phyloP scores from a whole-genome alignment of 352 stramenopile species.

The Pythium vanterpoolii region DNA sequence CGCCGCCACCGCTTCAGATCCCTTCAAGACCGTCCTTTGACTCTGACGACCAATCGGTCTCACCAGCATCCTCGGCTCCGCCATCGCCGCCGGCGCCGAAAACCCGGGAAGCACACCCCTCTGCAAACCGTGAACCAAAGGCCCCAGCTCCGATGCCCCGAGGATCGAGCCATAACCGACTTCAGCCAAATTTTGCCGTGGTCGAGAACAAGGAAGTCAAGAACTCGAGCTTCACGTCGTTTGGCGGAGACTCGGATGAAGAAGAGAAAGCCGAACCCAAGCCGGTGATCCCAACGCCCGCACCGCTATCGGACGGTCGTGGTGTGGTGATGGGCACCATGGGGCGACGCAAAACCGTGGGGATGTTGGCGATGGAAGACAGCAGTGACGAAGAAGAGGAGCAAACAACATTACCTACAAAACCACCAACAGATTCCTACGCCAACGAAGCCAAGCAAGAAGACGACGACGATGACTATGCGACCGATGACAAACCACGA shows the following conservation, averaged over 20 bases:
- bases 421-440: conserved; percentile 39
- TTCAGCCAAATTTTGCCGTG: conserved; percentile 73
- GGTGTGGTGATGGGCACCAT: conserved; percentile 60
- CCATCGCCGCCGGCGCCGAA: conserved; percentile 27
- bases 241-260: conserved; percentile 78
- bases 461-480: conserved; percentile 34
- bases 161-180: conserved; percentile 1
- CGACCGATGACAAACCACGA: conserved; percentile 21
- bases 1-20: conserved; percentile 13
- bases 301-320: conserved; percentile 32
- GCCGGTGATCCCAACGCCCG: conserved; percentile 34
- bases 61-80: conserved; percentile 17
- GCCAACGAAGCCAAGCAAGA: conserved; percentile 35
- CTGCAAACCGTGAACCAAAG: conserved; percentile 21
- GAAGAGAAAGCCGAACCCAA: conserved; percentile 72
- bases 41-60: conserved; percentile 17
- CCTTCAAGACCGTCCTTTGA: conserved; percentile 10
- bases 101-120: conserved; percentile 14
- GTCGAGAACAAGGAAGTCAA: conserved; percentile 55
- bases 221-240: conserved; percentile 81
- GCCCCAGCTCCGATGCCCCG: neutral
- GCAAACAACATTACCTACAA: conserved; percentile 50
- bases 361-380: conserved; percentile 69
- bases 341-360: conserved; percentile 62
- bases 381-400: conserved; percentile 76